phyloP scores from a whole-genome alignment of 352 stramenopile genomes.

The Pythium phragmitis region DNA sequence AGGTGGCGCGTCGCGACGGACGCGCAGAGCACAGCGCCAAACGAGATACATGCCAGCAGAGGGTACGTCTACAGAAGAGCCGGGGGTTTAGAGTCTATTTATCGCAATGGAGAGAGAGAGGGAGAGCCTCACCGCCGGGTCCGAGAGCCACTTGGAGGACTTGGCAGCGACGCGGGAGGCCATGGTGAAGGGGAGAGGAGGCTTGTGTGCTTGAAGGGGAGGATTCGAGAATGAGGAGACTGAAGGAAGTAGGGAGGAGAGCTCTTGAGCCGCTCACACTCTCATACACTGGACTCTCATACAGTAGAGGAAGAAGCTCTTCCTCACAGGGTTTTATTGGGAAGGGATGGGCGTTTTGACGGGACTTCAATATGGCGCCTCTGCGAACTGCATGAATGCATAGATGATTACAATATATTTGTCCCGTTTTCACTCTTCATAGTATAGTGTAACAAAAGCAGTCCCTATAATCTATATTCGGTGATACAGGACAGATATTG shows the following conservation, averaged over 20 bases:
- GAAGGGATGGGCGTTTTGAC: slow-evolving; percentile 14
- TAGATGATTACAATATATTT: neutral
- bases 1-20: slow-evolving; percentile 47
- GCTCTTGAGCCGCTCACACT: neutral
- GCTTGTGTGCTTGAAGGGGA: slow-evolving; percentile 3
- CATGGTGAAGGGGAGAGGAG: slow-evolving; percentile 10
- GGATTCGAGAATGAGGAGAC: slow-evolving; percentile 33
- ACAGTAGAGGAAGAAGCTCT: slow-evolving; percentile 24
- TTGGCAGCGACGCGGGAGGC: slow-evolving; percentile 20
- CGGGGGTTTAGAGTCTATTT: neutral
- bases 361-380: slow-evolving; percentile 23
- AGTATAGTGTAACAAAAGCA: too few species aligned
- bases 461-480: neutral
- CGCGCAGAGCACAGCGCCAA: slow-evolving; percentile 40
- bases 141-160: slow-evolving; percentile 26
- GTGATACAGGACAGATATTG: neutral
- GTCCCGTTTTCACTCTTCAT: neutral
- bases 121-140: slow-evolving; percentile 24
- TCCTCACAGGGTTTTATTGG: slow-evolving; percentile 23
- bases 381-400: slow-evolving; percentile 4
- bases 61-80: slow-evolving; percentile 42
- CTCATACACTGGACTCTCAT: slow-evolving; percentile 3
- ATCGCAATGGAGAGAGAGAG: neutral
- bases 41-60: slow-evolving; percentile 39
- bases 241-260: neutral